Conservation (phyloP, 75 land plant genomes). For the Cryptomeria japonica region DNA sequence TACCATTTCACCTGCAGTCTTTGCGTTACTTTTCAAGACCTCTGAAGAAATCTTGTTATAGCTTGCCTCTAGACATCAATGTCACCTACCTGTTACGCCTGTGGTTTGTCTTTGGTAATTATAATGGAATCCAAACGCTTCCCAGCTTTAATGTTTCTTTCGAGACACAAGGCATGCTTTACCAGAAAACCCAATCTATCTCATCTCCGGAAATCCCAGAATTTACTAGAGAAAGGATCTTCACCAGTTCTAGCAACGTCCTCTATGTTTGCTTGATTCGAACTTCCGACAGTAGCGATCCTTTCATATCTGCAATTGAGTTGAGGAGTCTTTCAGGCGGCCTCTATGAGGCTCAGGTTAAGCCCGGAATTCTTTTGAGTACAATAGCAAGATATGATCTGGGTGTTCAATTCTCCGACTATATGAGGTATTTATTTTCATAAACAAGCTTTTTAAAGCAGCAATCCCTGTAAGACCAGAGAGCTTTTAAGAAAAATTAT, state of each 20-base stretch:
- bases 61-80: background rate
- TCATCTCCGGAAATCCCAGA: too few relatives aligned
- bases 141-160: background rate
- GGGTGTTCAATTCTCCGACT: too few relatives aligned
- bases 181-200: background rate
- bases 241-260: background rate
- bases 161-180: background rate
- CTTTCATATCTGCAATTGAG: constrained; percentile 3
- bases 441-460: too few relatives aligned
- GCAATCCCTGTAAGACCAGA: too few relatives aligned
- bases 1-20: too few relatives aligned
- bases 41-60: background rate
- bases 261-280: background rate
- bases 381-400: too few relatives aligned
- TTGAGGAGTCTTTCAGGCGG: background rate
- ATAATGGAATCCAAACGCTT: background rate
- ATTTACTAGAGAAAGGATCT: background rate
- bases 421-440: too few relatives aligned
- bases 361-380: background rate
- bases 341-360: background rate
- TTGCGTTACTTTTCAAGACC: background rate
- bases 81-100: background rate
- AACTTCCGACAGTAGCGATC: background rate
- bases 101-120: background rate
- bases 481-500: too few relatives aligned